Conservation (phyloP, 805 yeast species). For the Kluyveromyces siamensis region DNA sequence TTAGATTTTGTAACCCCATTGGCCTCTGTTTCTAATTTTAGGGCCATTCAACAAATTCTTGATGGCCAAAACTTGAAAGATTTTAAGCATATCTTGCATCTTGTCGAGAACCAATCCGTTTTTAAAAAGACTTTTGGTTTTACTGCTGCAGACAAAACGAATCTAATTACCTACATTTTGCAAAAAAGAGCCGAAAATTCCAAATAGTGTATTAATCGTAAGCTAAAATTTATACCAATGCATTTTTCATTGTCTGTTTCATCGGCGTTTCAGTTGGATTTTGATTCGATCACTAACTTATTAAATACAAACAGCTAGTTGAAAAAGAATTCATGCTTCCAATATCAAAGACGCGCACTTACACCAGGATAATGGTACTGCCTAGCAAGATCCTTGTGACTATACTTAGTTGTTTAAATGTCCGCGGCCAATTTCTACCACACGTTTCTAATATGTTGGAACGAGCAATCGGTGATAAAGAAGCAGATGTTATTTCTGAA, state of each 20-base stretch:
- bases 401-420: not conserved
- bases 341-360: not conserved
- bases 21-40: not conserved
- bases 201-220: not conserved
- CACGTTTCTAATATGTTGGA: not conserved
- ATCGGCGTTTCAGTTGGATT: not conserved
- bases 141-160: not conserved
- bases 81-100: not conserved
- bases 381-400: not conserved
- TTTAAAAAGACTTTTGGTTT: not conserved
- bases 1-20: slow-evolving; percentile 4
- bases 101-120: not conserved
- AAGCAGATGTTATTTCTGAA: not conserved
- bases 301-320: not conserved
- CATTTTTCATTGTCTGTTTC: not conserved
- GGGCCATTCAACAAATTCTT: not conserved
- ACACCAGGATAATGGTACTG: not conserved
- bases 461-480: not conserved
- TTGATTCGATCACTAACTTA: not conserved
- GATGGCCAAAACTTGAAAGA: not conserved
- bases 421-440: not conserved
- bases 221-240: not conserved
- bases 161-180: not conserved
- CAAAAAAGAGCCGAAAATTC: not conserved
- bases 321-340: not conserved